phyloP scores from a whole-genome alignment of 148 eudicot genomes.

The Rheum nobile region DNA sequence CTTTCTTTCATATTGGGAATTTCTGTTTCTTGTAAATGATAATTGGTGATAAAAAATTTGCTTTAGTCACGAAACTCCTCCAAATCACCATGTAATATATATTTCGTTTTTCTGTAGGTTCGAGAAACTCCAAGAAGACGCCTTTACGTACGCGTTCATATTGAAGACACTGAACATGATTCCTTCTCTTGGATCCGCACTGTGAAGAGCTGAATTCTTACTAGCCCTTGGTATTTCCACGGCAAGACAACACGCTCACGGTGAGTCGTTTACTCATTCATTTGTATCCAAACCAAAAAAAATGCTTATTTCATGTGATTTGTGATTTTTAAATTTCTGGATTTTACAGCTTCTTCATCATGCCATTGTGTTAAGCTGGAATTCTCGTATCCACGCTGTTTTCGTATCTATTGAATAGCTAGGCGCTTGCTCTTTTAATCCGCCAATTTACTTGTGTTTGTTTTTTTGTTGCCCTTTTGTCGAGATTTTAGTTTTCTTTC shows the following conservation, averaged over 20 bases:
- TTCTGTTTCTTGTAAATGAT: background rate
- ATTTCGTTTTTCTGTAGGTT: constrained; percentile 21
- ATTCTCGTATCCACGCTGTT: no score
- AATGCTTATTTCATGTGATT: no score
- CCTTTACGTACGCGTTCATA: constrained; percentile 35
- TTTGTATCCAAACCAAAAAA: background rate
- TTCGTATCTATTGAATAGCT: no score
- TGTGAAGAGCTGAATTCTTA: background rate
- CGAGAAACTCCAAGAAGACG: constrained; percentile 50
- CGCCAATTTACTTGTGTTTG: no score
- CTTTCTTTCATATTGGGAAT: background rate
- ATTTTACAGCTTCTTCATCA: background rate
- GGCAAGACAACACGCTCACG: background rate
- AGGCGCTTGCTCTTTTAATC: background rate
- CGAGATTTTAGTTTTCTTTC: no score
- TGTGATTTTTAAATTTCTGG: background rate
- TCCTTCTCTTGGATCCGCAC: constrained; percentile 10
- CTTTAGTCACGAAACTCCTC: background rate
- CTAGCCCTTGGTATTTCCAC: background rate
- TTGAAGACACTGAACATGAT: constrained; percentile 42
- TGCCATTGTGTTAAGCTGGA: background rate
- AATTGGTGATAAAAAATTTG: background rate
- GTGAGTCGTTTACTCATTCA: background rate
- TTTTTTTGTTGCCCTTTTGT: no score
- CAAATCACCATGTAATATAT: background rate